These are phyloP conservation scores for Calonectria hongkongensis DNA, from an alignment of 2,329 filamentous ascomycete species.

Conservation along the genomic window DNA sequence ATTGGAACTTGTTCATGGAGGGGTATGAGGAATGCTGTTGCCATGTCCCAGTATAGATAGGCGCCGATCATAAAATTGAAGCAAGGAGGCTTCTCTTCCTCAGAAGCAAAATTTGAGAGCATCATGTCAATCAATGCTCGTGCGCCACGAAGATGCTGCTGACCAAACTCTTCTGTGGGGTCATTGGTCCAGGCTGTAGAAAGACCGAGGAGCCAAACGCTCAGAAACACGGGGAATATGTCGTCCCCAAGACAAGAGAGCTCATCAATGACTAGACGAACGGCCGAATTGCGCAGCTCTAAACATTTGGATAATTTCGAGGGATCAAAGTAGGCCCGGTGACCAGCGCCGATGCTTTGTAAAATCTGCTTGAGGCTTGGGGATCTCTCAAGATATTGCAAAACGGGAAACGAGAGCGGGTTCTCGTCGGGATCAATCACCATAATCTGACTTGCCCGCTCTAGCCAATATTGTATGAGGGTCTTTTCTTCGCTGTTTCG, in stretches of 20 bases:
- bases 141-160: slow-evolving; percentile 28
- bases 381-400: not conserved
- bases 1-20: not conserved
- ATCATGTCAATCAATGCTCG: slow-evolving; percentile 12
- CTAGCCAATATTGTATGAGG: slow-evolving; percentile 24
- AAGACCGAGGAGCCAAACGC: slow-evolving; percentile 22
- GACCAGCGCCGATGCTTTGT: slow-evolving; percentile 30
- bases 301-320: not conserved
- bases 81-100: not conserved
- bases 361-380: slow-evolving; percentile 18
- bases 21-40: not conserved
- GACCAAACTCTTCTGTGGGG: not conserved
- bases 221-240: not conserved
- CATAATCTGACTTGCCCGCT: slow-evolving; percentile 31
- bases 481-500: not conserved
- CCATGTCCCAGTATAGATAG: slow-evolving; percentile 36
- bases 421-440: slow-evolving; percentile 27
- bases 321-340: slow-evolving; percentile 26
- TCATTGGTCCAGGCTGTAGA: slow-evolving; percentile 11
- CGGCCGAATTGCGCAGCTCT: slow-evolving; percentile 11
- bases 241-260: not conserved
- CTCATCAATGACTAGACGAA: not conserved
- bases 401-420: slow-evolving; percentile 27
- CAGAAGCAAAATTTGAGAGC: not conserved
- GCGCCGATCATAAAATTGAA: slow-evolving; percentile 24